Conservation (phyloP, 139 green algal genomes). For the Tetraselmis chui region DNA sequence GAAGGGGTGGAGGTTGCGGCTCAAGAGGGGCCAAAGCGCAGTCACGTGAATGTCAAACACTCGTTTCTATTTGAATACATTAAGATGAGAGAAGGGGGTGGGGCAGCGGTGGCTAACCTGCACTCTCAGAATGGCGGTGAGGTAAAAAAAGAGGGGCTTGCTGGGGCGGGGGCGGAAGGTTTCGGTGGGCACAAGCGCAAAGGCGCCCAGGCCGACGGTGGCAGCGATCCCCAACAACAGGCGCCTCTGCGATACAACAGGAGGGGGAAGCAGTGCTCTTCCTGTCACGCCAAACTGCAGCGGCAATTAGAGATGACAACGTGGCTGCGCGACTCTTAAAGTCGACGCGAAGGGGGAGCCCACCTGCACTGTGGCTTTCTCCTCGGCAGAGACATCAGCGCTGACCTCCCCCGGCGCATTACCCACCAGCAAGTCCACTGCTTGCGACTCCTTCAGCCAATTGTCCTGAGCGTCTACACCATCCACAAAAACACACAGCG, state of each 20-base stretch:
- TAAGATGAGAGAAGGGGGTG: too few species aligned
- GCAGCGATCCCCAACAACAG: conserved; percentile 3
- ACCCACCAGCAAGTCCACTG: neutral
- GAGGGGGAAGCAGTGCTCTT: too few species aligned
- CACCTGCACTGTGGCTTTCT: neutral
- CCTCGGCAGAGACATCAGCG: neutral
- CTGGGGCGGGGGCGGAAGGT: neutral
- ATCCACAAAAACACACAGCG: too few species aligned
- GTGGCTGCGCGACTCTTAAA: too few species aligned
- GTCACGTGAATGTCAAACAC: too few species aligned
- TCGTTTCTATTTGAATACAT: too few species aligned
- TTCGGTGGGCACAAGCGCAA: conserved; percentile 3
- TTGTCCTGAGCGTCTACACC: neutral
- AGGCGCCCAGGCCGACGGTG: conserved; percentile 1
- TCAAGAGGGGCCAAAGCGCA: too few species aligned
- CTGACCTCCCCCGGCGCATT: neutral
- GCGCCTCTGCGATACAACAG: conserved; percentile 12
- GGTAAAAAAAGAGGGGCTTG: conserved; percentile 22
- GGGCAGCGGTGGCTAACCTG: too few species aligned
- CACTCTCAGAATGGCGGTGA: conserved; percentile 5
- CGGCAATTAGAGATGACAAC: too few species aligned
- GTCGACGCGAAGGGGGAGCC: too few species aligned
- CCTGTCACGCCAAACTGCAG: too few species aligned
- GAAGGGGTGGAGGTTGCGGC: too few species aligned
- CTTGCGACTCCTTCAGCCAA: neutral